phyloP scores from a whole-genome alignment of 495 filamentous ascomycete genomes.

The Melanomma pulvis-pyrius region DNA sequence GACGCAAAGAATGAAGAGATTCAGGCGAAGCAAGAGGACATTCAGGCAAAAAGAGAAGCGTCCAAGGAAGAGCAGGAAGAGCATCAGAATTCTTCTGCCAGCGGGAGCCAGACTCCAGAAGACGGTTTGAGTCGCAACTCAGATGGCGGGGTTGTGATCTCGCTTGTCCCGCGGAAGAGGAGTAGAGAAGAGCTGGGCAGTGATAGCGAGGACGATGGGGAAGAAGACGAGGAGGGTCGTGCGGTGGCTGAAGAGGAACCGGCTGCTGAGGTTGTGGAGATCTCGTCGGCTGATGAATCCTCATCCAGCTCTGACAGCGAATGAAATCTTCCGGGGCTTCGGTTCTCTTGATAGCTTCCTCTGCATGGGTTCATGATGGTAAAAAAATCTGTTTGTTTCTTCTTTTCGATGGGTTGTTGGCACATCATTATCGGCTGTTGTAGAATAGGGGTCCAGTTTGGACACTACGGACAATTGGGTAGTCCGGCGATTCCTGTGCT shows the following conservation, averaged over 20 bases:
- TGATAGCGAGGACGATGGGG: background rate
- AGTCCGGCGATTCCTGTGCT: background rate
- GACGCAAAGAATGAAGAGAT: constrained; percentile 11
- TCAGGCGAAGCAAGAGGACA: background rate
- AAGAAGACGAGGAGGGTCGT: background rate
- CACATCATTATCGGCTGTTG: background rate
- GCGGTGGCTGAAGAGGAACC: background rate
- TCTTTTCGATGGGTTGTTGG: background rate
- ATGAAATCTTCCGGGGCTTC: background rate
- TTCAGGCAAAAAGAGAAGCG: background rate
- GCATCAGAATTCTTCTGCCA: background rate
- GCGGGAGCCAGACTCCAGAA: background rate
- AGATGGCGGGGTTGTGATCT: background rate
- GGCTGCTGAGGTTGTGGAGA: background rate
- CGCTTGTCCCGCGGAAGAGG: constrained; percentile 1
- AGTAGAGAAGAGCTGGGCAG: background rate
- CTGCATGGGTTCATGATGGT: background rate
- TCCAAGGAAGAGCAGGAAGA: background rate
- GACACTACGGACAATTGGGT: background rate
- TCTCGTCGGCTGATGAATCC: background rate
- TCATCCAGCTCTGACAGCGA: constrained; percentile 1
- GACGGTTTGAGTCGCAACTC: background rate
- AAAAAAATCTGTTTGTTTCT: background rate
- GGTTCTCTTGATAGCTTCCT: background rate
- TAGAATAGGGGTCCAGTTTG: background rate